phyloP scores from a whole-genome alignment of 2,329 filamentous ascomycete genomes.

The Phialophora expanda region DNA sequence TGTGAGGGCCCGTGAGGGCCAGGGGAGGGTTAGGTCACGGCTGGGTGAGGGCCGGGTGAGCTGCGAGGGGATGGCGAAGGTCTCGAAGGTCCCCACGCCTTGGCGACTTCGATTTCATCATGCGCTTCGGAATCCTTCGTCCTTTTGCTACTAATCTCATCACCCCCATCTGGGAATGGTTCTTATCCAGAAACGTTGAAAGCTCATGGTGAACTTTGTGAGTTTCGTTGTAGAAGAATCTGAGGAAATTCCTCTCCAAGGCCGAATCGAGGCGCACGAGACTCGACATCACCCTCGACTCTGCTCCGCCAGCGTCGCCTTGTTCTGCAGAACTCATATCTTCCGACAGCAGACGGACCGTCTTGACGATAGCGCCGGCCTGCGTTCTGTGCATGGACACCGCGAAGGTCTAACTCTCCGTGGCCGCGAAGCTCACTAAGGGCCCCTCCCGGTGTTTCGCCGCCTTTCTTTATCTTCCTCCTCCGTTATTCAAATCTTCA shows the following conservation, averaged over 20 bases:
- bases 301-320: background rate
- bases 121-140: constrained; percentile 5
- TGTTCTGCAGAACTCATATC: background rate
- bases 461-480: background rate
- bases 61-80: background rate
- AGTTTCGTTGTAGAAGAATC: background rate
- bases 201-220: background rate
- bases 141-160: background rate
- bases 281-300: background rate
- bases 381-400: background rate
- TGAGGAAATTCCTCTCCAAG: background rate
- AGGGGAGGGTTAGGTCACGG: too few species aligned
- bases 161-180: background rate
- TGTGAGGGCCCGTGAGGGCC: background rate
- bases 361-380: background rate
- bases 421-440: background rate
- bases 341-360: background rate
- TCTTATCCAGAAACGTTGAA: background rate
- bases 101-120: constrained; percentile 6
- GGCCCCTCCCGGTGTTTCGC: background rate
- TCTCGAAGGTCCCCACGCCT: constrained; percentile 4
- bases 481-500: background rate
- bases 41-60: background rate
- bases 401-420: background rate
- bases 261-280: background rate